A percentile compares a stretch with the other conserved stretches of the same genome.
Conservation (phyloP, 345 rosid species). For the Pistacia integerrima region DNA sequence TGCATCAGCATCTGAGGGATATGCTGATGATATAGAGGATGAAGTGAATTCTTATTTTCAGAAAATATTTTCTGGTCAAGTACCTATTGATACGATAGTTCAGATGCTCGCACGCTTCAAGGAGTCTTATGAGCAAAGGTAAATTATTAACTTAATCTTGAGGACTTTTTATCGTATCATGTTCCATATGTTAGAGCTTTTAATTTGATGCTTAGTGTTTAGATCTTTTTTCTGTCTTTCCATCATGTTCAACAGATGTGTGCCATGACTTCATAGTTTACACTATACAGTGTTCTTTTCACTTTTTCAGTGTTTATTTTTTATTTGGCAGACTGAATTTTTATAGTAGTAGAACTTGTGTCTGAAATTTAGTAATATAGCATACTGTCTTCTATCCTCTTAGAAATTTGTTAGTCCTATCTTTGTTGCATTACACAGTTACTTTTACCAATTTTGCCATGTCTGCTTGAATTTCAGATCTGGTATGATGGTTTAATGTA, state of each 20-base stretch:
- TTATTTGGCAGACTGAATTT: not conserved
- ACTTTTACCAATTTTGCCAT: not conserved
- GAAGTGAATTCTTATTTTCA: constrained; percentile 44
- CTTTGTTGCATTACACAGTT: not conserved
- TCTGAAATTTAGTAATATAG: not conserved
- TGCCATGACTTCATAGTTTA: not conserved
- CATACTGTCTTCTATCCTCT: not conserved
- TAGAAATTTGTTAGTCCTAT: not conserved
- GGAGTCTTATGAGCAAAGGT: constrained; percentile 39
- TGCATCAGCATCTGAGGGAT: constrained; percentile 29
- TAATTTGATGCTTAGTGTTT: not conserved
- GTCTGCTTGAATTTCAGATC: not conserved
- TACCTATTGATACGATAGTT: constrained; percentile 35
- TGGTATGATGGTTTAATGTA: not conserved
- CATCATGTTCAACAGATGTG: not conserved
- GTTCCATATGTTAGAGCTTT: too few relatives aligned
- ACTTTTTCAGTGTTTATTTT: not conserved
- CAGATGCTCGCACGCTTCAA: constrained; percentile 42
- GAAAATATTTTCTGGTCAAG: constrained; percentile 39
- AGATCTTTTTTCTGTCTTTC: not conserved
- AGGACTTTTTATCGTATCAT: not conserved
- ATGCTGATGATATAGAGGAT: constrained; percentile 37
- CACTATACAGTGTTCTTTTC: not conserved
- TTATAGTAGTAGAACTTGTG: not conserved
- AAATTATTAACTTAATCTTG: not conserved